Evolutionary conservation across 768 basidiomycete species (phyloP), one percentile per base, ranked within the genome.

Genomic region (Psilocybe cubensis): DNA sequence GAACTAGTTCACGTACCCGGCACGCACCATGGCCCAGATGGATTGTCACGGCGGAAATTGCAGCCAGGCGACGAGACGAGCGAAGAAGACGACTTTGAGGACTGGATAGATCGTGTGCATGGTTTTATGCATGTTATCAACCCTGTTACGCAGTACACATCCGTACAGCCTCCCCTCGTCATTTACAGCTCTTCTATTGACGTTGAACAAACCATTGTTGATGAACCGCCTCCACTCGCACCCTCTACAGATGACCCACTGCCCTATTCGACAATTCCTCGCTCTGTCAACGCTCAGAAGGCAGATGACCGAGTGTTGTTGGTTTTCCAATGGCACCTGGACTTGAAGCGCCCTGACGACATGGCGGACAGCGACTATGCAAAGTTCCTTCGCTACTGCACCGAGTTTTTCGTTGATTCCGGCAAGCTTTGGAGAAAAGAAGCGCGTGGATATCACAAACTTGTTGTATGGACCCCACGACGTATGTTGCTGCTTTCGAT

Each of bases 371-470:
- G 43, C 11, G 65, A 60, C 11, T 65, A 46, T 41, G 41, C 38
- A n/a, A 50, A 51, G 1, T 63, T 68, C 25, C 11, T 66, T 2
- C 62, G 65, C 2, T 65, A 62, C 40, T 44, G 53, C 17, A 57
- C 53, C 3, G 55, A 67, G 17, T 70, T 68, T 45, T 69, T 65
- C 43, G 2, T 68, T 1, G 20, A 53, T 8, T 43, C 52, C 0
- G 53, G 45, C 1, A 25, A 53, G 7, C 46, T 73, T 2, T 72
- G 69, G 69, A 47, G 56, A n/a, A 64, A 60, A 20, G 62, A 72
- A 10, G 12, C 55, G 0, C 44, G 50, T 6, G 65, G 68, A 9
- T n/a, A 53, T 0, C 68, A 72, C 45, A 67, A 72, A 40, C 54
- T 71, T 0, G 57, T 72, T 0, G 42, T 74, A n/a, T n/a, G n/a